Evolutionary conservation across 352 stramenopile genomes (phyloP).

Genomic region (Blastocystis hominis): DNA sequence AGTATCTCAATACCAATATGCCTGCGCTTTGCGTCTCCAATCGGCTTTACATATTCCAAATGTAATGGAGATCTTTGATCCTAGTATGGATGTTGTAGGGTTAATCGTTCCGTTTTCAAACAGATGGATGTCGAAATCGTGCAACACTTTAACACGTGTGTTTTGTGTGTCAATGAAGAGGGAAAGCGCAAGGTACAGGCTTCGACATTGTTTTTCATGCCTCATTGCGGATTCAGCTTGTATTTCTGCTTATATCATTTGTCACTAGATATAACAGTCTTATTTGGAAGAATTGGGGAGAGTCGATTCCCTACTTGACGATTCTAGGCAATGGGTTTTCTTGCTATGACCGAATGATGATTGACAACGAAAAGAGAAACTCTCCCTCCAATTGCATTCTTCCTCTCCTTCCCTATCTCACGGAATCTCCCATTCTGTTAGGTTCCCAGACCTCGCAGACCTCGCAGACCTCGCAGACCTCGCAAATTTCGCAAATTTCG

Average conservation of each 20-base stretch:
- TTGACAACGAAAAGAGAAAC: not conserved
- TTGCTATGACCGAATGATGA: not conserved
- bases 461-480: no score
- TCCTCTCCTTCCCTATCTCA: not conserved
- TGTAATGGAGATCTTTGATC: not conserved
- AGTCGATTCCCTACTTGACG: not conserved
- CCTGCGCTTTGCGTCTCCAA: not conserved
- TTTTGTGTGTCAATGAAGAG: not conserved
- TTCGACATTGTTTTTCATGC: not conserved
- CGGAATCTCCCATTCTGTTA: not conserved
- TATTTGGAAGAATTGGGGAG: conserved; percentile 2
- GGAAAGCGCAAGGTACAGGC: not conserved
- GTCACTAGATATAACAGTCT: not conserved
- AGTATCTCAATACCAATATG: not conserved
- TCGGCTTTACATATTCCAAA: not conserved
- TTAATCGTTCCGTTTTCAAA: not conserved
- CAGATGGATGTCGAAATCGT: not conserved
- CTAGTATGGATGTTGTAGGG: not conserved
- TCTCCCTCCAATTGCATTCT: not conserved
- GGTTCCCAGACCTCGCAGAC: no score
- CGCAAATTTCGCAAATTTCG: no score
- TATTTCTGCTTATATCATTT: not conserved
- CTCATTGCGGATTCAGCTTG: conserved; percentile 3
- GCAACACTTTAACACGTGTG: not conserved
- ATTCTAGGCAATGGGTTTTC: not conserved